Base-by-base conservation (phyloP, 208 protist species). In the Wallacemonas sp. region DNA sequence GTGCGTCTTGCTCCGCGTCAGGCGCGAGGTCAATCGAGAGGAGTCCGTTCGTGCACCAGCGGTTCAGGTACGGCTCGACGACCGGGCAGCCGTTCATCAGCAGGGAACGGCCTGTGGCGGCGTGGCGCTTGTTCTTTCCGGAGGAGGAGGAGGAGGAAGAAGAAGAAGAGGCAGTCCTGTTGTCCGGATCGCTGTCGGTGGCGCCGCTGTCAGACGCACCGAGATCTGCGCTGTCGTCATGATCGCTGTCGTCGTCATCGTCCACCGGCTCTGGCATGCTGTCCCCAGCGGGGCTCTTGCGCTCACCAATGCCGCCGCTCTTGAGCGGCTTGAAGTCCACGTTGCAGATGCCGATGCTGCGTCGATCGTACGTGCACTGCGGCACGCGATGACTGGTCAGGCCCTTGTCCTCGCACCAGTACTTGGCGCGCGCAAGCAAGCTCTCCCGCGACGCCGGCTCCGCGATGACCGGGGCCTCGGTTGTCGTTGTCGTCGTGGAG, bases 51-150 rank as follows among this genome's bases (percentile, higher is more conserved):
- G 33, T 61, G 62, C 62, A 61, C 41, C 74, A 86, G 23, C 65
- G 65, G 44, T 82, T 77, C 4, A 42, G 45, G 49, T 79, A 76
- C 0, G 67, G 23, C 61, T 77, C 70, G 12, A 89, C 79, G 26
- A 83, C 63, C 10, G 83, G 76, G 62, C 79, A 89, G n/a, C 70
- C 64, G 33, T 86, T 74, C 79, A 84, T 86, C 16, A 86, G 36
- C 4, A 57, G 46, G 3, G 42, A 64, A 20, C 41, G 41, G 41
- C 57, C 57, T 3, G 52, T 59, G 3, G 32, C 18, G 26, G 7
- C 5, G 5, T 8, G 52, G 8, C 31, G 18, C 31, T 41, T 59
- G 29, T 18, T 25, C 31, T 20, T 59, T 16, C 8, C 20, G 18
- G 45, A 5, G 18, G 45, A 22, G 45, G 45, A 22, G 26, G 18